Conservation (phyloP, 495 filamentous ascomycete genomes). For the Viridothelium virens region DNA sequence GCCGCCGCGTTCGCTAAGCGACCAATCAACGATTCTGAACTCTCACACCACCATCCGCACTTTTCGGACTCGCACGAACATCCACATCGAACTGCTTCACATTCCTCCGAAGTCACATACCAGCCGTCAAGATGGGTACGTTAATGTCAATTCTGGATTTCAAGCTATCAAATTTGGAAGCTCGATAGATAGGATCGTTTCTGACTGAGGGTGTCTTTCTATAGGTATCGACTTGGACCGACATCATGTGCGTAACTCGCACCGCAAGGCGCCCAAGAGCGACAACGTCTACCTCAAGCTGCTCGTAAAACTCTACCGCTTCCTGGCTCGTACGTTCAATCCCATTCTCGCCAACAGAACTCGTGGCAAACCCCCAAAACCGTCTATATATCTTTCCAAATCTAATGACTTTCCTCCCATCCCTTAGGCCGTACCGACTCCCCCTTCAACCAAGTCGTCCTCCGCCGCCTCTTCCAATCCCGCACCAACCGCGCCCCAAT, state of each 20-base stretch:
- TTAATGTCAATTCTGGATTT: constrained; percentile 16
- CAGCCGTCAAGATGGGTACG: constrained; percentile 23
- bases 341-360: not conserved
- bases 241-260: constrained; percentile 79
- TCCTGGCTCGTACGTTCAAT: constrained; percentile 78
- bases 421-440: constrained; percentile 81
- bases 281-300: constrained; percentile 79
- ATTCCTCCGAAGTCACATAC: not conserved
- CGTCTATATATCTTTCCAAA: not conserved
- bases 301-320: constrained; percentile 97
- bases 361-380: too few relatives aligned
- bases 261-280: constrained; percentile 93
- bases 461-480: constrained; percentile 66
- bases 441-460: constrained; percentile 93
- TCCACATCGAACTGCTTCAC: not conserved
- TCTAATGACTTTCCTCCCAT: not conserved
- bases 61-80: not conserved
- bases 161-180: constrained; percentile 20
- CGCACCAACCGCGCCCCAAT: constrained; percentile 76
- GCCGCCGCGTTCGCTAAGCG: not conserved
- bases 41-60: constrained; percentile 9
- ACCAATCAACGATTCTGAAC: not conserved
- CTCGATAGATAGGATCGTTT: constrained; percentile 4
- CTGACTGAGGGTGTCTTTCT: constrained; percentile 35
- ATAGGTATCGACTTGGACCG: constrained; percentile 61